Evolutionary conservation across 192 early-diverging fungal species (phyloP), one percentile per base, ranked within the genome.

Genomic region (Gorgonomyces haynaldii): DNA sequence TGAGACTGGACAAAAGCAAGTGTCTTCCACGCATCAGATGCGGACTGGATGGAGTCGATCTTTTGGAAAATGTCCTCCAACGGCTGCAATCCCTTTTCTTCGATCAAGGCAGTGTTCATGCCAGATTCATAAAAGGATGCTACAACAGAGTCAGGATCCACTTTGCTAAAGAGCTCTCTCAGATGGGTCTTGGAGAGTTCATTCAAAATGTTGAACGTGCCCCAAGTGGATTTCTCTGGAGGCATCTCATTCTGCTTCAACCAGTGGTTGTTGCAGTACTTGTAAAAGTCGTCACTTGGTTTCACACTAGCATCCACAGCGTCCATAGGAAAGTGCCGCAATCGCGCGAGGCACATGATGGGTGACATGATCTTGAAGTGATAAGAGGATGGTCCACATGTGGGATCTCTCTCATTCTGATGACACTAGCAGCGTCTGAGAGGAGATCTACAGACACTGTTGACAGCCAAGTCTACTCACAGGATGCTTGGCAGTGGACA

Each of bases 181-280:
- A 47, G 28, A 17, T 47, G 8, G 3, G 17, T 29, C 10, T 47
- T 47, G 28, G 8, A 22, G 17, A 13, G 13, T 6, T 47, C 28
- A 23, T 23, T 22, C 6, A 47, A 17, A 7, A 20, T 22, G 3
- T 0, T 21, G 24, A 31, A 31, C 1, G 34, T 22, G 6, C 34
- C 34, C 30, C 34, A 47, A n/a, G 6, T 35, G 7, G 45, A 28
- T 31, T 31, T n/a, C 21, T 47, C 45, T 15, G 3, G 6, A 20
- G 45, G 45, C 8, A 47, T 47, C 24, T 47, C 15, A 22, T 13
- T 47, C 21, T 47, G 7, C n/a, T 13, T 47, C 30, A 47, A 3
- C 45, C 45, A 47, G 17, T 5, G 7, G 1, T 22, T 22, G 30
- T 47, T 47, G 12, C 17, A 15, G 28, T 47, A 36, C 5, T 47